Percentiles rank a stretch among this genome's conserved stretches.
Conservation (phyloP, 2,329 filamentous ascomycete species). For the Calonectria naviculata region DNA sequence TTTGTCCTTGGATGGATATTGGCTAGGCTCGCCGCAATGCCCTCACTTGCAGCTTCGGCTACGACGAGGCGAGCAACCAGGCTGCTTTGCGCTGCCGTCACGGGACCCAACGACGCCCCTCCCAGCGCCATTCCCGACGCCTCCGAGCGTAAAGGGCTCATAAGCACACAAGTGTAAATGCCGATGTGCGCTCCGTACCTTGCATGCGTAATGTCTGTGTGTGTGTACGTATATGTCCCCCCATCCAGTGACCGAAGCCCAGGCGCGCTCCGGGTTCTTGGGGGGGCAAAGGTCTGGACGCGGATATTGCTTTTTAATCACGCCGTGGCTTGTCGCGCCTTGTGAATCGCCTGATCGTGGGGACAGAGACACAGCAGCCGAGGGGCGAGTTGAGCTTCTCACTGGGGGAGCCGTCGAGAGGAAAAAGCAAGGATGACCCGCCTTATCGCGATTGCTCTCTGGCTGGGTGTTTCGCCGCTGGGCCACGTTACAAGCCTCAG, state of each 20-base stretch:
- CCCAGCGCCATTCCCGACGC: conserved; percentile 3
- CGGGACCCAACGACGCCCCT: background rate
- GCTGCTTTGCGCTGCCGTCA: background rate
- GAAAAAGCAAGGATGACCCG: background rate
- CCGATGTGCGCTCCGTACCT: conserved; percentile 18
- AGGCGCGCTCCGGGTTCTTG: conserved; percentile 22
- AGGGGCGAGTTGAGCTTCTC: conserved; percentile 1
- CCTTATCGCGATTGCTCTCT: conserved; percentile 4
- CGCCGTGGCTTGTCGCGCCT: conserved; percentile 26
- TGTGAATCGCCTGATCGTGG: conserved; percentile 30
- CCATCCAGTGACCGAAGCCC: background rate
- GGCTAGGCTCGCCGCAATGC: background rate
- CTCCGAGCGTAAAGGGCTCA: conserved; percentile 7
- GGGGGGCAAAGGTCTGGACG: conserved; percentile 2
- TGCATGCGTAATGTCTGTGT: background rate
- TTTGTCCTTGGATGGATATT: background rate
- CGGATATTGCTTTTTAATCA: conserved; percentile 34
- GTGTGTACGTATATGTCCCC: background rate
- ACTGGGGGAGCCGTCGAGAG: background rate
- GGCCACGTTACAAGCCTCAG: conserved; percentile 6
- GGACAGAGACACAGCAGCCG: conserved; percentile 24
- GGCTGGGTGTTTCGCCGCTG: background rate
- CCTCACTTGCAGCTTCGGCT: background rate
- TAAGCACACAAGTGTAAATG: background rate
- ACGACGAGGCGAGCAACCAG: background rate